Base-by-base conservation (phyloP, 2,329 filamentous ascomycete genomes). In the Fusarium neocosmosporiellum region DNA sequence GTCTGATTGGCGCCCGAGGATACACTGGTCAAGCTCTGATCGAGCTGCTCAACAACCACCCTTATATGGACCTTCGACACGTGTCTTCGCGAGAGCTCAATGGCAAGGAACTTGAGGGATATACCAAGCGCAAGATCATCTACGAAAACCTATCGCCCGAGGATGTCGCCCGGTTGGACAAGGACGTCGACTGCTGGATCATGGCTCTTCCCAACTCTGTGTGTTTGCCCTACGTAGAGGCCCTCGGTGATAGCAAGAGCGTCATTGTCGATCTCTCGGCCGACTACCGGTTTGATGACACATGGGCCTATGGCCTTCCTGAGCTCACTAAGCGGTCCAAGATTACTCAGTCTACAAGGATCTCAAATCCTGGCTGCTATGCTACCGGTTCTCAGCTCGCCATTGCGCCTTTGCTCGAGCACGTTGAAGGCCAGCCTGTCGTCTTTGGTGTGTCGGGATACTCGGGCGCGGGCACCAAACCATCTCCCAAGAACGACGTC, bases 131-230 rank as follows among this genome's bases (percentile, higher is more conserved):
- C 72, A 91, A 97, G 70, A 94, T 99, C 75, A 94, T 91, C 72
- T 99, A 99, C 83, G 94, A 98, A 83, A 98, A 95, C 81, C 87
- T 98, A 50, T 91, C 89, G 63, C 90, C 94, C 9, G 96, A 98
- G 74, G 96, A 98, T 75, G 92, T 98, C 16, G 90, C 91, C 71
- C 88, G 91, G 67, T 94, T 98, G 90, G 94, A 96, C 71, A 91
- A 93, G 80, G 90, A 92, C 34, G 91, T 98, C 57, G 96, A 98
- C 98, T 85, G 96, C 93, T 98, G 95, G 95, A 94, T 98, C 50
- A 96, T 98, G 94, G 96, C 96, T 37, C 90, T 98, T 33, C 96
- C 96, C 53, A 99, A 98, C 79, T 94, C 94, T 69, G 94, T 98
- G 58, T 98, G 94, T 89, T 93, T 95, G 85, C 95, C 96, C 1